A percentile compares a stretch with the other conserved stretches of the same genome.
Evolutionary conservation across 495 filamentous ascomycete genomes (phyloP).

Genomic region (Hypoxylon cercidicola): DNA sequence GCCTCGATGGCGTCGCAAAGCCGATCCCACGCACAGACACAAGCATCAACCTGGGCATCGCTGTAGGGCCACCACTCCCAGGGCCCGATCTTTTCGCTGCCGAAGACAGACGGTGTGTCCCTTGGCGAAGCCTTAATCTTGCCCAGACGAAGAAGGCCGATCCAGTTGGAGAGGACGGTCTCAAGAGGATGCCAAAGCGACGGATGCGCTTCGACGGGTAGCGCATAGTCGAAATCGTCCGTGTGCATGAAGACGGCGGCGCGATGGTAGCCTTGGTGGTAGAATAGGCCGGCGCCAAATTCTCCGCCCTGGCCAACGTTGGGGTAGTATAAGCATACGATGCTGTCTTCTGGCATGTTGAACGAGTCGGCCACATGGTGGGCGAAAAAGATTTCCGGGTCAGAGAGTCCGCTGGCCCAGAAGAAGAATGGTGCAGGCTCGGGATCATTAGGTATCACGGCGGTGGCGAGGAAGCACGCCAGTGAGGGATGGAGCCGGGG

Average conservation of each 20-base stretch:
- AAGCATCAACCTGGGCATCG: constrained; percentile 31
- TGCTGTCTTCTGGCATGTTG: constrained; percentile 16
- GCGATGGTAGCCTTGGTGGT: constrained; percentile 35
- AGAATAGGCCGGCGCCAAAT: constrained; percentile 32
- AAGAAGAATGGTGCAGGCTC: constrained; percentile 22
- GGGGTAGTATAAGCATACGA: constrained; percentile 29
- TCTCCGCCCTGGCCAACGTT: constrained; percentile 25
- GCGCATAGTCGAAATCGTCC: constrained; percentile 33
- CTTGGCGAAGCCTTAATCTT: constrained; percentile 42
- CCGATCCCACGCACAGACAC: constrained; percentile 33
- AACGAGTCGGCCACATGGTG: constrained; percentile 1
- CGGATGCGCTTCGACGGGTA: constrained; percentile 27
- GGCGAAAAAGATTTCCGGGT: constrained; percentile 14
- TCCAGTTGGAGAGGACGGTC: constrained; percentile 54
- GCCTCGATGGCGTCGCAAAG: constrained; percentile 35
- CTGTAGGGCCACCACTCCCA: constrained; percentile 43
- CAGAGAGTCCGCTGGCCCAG: constrained; percentile 14
- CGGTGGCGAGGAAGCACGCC: constrained; percentile 43
- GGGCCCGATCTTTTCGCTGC: constrained; percentile 34
- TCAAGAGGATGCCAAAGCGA: constrained; percentile 51
- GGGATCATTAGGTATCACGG: constrained; percentile 28
- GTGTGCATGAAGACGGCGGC: constrained; percentile 32
- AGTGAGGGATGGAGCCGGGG: constrained; percentile 41
- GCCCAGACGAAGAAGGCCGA: constrained; percentile 45
- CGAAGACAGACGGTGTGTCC: constrained; percentile 18